These are phyloP conservation scores for Lentinula sp. DNA, from an alignment of 768 basidiomycete genomes.

Conservation along the genomic window DNA sequence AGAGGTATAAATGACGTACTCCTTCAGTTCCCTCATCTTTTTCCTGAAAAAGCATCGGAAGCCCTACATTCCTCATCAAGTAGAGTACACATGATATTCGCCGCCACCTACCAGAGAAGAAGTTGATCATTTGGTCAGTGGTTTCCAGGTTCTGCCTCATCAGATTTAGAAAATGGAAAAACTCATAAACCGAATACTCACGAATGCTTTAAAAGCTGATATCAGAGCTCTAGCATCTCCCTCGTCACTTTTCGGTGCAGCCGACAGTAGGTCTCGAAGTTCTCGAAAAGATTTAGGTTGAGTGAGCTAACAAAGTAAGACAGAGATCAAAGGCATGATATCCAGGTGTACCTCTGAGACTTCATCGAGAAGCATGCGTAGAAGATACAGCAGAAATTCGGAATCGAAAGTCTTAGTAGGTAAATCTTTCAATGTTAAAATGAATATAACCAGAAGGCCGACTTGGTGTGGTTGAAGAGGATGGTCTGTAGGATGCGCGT, in stretches of 20 bases:
- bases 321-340: not conserved
- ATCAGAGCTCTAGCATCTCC: slow-evolving; percentile 13
- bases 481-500: slow-evolving; percentile 45
- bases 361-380: slow-evolving; percentile 64
- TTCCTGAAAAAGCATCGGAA: slow-evolving; percentile 53
- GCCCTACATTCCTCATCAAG: slow-evolving; percentile 27
- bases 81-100: not conserved
- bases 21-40: slow-evolving; percentile 37
- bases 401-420: slow-evolving; percentile 47
- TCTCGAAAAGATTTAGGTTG: slow-evolving; percentile 52
- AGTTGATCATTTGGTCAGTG: slow-evolving; percentile 56
- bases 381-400: slow-evolving; percentile 54
- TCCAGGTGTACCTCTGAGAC: slow-evolving; percentile 53
- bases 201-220: slow-evolving; percentile 2
- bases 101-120: slow-evolving; percentile 43
- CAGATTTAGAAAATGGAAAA: not conserved
- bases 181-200: not conserved
- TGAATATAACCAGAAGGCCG: slow-evolving; percentile 56
- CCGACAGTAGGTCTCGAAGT: slow-evolving; percentile 36
- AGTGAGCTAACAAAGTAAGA: slow-evolving; percentile 42
- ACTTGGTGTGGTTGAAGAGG: slow-evolving; percentile 75
- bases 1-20: slow-evolving; percentile 1
- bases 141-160: slow-evolving; percentile 34
- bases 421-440: slow-evolving; percentile 57
- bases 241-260: slow-evolving; percentile 33